A percentile compares a stretch with the other conserved stretches of the same genome.
Conservation (phyloP, 148 eudicot genomes). For the Euryodendron excelsum region DNA sequence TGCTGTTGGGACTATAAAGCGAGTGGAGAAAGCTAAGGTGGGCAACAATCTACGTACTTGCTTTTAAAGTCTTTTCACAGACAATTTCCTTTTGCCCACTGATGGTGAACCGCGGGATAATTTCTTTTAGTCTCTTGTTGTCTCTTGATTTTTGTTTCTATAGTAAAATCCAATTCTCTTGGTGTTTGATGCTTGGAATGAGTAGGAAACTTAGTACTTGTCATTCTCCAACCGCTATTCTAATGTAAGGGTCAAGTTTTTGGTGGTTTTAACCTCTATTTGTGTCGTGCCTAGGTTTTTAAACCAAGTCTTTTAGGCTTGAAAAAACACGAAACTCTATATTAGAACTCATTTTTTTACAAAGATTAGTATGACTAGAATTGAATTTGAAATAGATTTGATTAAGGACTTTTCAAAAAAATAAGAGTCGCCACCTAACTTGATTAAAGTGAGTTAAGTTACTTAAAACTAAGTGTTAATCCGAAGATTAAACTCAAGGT, state of each 20-base stretch:
- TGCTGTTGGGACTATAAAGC: slow-evolving; percentile 83
- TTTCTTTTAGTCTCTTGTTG: not conserved
- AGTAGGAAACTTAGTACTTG: not conserved
- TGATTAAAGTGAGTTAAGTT: no score
- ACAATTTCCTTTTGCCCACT: not conserved
- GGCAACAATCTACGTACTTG: slow-evolving; percentile 9
- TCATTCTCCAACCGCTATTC: slow-evolving; percentile 3
- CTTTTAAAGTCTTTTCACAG: not conserved
- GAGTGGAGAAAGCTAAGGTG: slow-evolving; percentile 88
- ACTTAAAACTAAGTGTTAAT: no score
- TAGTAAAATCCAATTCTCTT: not conserved
- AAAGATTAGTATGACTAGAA: no score
- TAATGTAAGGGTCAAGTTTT: not conserved
- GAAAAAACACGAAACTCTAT: no score
- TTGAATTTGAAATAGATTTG: no score
- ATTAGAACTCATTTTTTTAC: no score
- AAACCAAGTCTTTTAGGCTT: no score
- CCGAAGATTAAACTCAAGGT: no score
- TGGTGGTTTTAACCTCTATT: not conserved
- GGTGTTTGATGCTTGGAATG: not conserved
- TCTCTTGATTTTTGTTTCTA: not conserved
- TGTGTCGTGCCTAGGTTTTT: no score
- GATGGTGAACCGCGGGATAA: not conserved
- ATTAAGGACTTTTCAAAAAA: no score
- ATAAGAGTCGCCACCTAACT: no score